Conservation (phyloP, 768 basidiomycete species). For the Lentinula sp. region DNA sequence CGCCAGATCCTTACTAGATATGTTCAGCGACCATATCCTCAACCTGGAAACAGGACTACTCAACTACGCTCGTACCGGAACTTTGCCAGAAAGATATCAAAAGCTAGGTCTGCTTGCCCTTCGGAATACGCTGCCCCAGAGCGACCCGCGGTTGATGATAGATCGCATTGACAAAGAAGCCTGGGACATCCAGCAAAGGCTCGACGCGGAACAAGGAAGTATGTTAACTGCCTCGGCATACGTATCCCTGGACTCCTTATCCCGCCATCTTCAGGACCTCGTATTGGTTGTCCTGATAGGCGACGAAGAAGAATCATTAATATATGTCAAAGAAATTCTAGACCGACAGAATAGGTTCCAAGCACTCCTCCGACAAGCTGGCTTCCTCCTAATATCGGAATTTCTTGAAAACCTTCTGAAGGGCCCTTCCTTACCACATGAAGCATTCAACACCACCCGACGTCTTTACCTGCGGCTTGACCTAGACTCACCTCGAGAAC, state of each 20-base stretch:
- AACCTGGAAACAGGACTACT: conserved; percentile 18
- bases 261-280: conserved; percentile 9
- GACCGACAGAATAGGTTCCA: conserved; percentile 15
- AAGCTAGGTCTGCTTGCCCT: background rate
- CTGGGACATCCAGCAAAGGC: background rate
- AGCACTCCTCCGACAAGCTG: conserved; percentile 22
- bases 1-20: conserved; percentile 26
- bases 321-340: conserved; percentile 17
- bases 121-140: background rate
- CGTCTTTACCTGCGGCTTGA: conserved; percentile 28
- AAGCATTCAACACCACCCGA: conserved; percentile 31
- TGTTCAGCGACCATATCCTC: conserved; percentile 21
- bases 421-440: conserved; percentile 20
- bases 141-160: background rate
- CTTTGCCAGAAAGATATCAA: background rate
- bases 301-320: conserved; percentile 10
- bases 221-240: conserved; percentile 3
- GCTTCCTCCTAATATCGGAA: conserved; percentile 22
- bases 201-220: background rate
- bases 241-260: conserved; percentile 13
- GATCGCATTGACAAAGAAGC: background rate
- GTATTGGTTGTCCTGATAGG: conserved; percentile 11
- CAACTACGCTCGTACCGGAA: conserved; percentile 11
- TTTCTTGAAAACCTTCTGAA: conserved; percentile 18
- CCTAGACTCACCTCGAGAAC: background rate